These are phyloP conservation scores for Scenedesmus sp. DNA, from an alignment of 163 green algal genomes.

Conservation along the genomic window DNA sequence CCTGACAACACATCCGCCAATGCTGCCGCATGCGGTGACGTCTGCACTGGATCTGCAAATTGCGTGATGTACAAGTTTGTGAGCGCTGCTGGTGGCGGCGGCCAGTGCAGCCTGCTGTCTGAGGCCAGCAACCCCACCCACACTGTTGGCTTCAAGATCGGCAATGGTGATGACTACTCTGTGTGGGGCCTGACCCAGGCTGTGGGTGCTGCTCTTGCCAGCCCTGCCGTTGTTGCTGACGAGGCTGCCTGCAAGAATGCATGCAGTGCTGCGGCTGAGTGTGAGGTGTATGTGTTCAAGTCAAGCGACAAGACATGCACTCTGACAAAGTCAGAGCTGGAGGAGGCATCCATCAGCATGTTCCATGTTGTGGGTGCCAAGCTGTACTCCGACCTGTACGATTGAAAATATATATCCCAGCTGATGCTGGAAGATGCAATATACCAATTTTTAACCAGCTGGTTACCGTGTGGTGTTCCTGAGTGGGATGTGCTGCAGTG, in stretches of 20 bases:
- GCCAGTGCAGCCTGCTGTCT: neutral
- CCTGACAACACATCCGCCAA: neutral
- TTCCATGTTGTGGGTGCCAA: neutral
- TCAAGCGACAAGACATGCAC: neutral
- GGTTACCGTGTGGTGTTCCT: too few relatives aligned
- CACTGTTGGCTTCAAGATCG: neutral
- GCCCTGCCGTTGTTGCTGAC: neutral
- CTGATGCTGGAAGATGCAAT: neutral
- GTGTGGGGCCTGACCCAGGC: neutral
- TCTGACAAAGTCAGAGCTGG: neutral
- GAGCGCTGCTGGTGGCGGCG: neutral
- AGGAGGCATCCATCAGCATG: neutral
- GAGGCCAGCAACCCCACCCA: neutral
- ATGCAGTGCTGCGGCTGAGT: neutral
- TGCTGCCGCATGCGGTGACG: neutral
- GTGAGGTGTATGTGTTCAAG: neutral
- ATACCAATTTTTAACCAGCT: too few relatives aligned
- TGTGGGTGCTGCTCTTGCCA: neutral
- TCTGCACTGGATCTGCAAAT: neutral
- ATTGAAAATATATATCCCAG: neutral
- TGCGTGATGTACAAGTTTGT: slow-evolving; percentile 27
- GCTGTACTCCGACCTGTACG: neutral
- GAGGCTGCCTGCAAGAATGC: neutral
- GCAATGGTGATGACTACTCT: slow-evolving; percentile 4
- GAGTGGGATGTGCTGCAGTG: too few relatives aligned